These are phyloP conservation scores for Infundibulicybe gibba DNA, from an alignment of 768 basidiomycete species.

Conservation along the genomic window DNA sequence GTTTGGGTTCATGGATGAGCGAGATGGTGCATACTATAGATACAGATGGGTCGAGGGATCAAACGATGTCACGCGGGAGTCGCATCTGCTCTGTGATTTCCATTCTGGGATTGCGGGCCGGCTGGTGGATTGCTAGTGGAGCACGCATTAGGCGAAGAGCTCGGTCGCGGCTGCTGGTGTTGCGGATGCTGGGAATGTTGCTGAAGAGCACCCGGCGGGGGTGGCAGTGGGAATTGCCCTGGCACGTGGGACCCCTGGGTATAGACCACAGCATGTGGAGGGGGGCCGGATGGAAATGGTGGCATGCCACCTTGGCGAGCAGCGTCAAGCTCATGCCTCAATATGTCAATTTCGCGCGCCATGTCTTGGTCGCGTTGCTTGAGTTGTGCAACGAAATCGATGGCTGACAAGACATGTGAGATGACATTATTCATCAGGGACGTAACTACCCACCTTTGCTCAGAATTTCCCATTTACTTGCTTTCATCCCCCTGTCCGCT, in stretches of 20 bases:
- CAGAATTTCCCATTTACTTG: slow-evolving; percentile 98
- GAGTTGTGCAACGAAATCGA: slow-evolving; percentile 80
- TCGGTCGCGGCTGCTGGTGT: slow-evolving; percentile 37
- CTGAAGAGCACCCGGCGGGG: slow-evolving; percentile 40
- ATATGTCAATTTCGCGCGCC: slow-evolving; percentile 72
- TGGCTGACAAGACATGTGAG: slow-evolving; percentile 44
- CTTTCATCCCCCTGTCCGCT: slow-evolving; percentile 90
- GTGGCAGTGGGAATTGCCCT: slow-evolving; percentile 38
- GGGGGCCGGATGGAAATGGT: slow-evolving; percentile 45
- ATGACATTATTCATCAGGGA: slow-evolving; percentile 8
- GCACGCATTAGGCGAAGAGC: slow-evolving; percentile 59
- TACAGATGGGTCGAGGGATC: slow-evolving; percentile 2
- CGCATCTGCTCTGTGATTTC: slow-evolving; percentile 39
- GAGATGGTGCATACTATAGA: slow-evolving; percentile 5
- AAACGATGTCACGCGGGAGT: slow-evolving; percentile 26
- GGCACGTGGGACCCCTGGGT: slow-evolving; percentile 42
- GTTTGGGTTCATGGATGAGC: slow-evolving; percentile 1
- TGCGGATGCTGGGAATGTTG: slow-evolving; percentile 32
- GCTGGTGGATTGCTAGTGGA: slow-evolving; percentile 35
- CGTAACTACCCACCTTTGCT: slow-evolving; percentile 71
- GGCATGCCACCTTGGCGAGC: slow-evolving; percentile 55
- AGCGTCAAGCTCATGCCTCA: slow-evolving; percentile 72
- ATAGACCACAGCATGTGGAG: slow-evolving; percentile 46
- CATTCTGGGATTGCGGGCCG: slow-evolving; percentile 37
- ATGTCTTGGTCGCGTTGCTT: slow-evolving; percentile 78